Percentiles rank a stretch among this genome's conserved stretches.
Conservation (phyloP, 345 rosid genomes). For the Eutrema heterophyllum region DNA sequence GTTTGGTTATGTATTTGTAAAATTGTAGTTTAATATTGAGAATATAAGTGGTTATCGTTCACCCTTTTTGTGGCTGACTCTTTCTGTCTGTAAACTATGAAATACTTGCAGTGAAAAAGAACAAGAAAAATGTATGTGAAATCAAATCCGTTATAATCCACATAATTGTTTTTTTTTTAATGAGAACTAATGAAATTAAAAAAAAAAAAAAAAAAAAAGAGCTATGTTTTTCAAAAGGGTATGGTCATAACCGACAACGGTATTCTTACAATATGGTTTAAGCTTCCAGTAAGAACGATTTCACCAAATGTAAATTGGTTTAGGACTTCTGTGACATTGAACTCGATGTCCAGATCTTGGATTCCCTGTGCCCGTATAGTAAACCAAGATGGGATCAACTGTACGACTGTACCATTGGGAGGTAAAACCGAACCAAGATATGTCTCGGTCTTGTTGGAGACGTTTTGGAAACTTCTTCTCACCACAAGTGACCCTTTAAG, state of each 20-base stretch:
- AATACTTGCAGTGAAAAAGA: neutral
- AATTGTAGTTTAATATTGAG: neutral
- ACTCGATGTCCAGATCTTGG: conserved; percentile 48
- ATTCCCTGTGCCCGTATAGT: conserved; percentile 38
- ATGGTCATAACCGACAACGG: conserved; percentile 52
- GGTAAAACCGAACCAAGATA: conserved; percentile 45
- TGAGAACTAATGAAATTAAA: neutral
- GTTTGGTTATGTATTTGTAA: neutral
- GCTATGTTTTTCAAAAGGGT: neutral
- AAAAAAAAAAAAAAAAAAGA: neutral
- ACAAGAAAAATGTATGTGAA: neutral
- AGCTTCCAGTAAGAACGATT: conserved; percentile 62
- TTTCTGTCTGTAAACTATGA: neutral
- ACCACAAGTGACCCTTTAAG: conserved; percentile 36
- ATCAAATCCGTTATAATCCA: neutral
- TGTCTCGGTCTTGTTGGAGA: conserved; percentile 46
- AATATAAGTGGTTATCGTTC: neutral
- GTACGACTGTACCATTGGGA: conserved; percentile 59
- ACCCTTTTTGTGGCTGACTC: neutral
- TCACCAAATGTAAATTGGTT: conserved; percentile 61
- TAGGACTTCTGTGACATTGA: conserved; percentile 37
- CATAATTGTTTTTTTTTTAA: neutral
- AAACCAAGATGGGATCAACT: conserved; percentile 59
- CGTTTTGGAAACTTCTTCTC: conserved; percentile 55
- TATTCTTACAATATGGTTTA: conserved; percentile 61